Percentiles rank a stretch among this genome's conserved stretches.
Conservation (phyloP, 2,329 filamentous ascomycete species). For the Diplodia corticola region DNA sequence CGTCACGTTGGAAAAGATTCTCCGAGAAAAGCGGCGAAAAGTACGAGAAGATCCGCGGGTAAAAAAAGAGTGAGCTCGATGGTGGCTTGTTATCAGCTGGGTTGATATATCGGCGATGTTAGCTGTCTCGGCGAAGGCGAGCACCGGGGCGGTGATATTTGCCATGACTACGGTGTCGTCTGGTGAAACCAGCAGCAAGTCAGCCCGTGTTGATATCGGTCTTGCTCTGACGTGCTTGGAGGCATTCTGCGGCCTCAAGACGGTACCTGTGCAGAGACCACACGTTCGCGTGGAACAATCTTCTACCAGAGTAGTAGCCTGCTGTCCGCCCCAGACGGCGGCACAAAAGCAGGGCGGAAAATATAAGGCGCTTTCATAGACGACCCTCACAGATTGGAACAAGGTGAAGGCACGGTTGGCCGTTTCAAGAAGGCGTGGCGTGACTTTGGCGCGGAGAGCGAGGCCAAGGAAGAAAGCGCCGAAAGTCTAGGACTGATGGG, state of each 20-base stretch:
- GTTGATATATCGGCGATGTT: conserved; percentile 7
- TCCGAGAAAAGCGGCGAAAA: neutral
- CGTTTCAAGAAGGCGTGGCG: conserved; percentile 19
- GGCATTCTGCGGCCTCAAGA: conserved; percentile 9
- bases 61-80: neutral
- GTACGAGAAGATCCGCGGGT: neutral
- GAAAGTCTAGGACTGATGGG: conserved; percentile 1
- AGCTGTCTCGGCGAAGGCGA: conserved; percentile 4
- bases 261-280: conserved; percentile 15
- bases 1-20: conserved; percentile 5
- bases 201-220: conserved; percentile 15
- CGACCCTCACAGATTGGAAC: neutral
- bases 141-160: neutral
- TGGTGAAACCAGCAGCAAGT: conserved; percentile 18
- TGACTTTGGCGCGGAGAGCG: neutral
- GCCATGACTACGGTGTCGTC: conserved; percentile 8
- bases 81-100: neutral
- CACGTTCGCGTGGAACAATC: neutral
- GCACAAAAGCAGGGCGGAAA: conserved; percentile 1
- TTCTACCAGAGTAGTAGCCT: neutral
- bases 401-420: neutral
- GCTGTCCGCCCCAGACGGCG: neutral
- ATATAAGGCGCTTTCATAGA: neutral
- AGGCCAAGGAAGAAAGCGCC: conserved; percentile 7
- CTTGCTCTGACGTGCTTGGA: conserved; percentile 3